Evolutionary conservation across 139 green algal genomes (phyloP), one percentile per base, ranked within the genome.

Genomic region (Chlamydomonas schloesseri): DNA sequence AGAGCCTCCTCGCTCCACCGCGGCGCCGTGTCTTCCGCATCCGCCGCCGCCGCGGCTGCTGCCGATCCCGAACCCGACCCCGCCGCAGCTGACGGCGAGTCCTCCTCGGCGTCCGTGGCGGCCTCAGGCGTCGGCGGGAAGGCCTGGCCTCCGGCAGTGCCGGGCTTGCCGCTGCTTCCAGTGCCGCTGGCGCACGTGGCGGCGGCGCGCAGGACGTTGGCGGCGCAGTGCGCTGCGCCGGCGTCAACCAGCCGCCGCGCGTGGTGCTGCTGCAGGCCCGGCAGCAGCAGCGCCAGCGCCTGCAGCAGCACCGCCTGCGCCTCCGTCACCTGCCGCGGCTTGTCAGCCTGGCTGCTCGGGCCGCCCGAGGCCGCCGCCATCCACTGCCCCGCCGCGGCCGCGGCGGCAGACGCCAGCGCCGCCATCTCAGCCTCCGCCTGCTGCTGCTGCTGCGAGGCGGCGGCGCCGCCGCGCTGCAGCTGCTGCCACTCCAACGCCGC

Each of bases 251-350:
- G 65, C 42, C 64, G 36, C 29, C 42, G 4, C n/a, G 64, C 78
- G 13, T 60, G 18, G 15, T 46, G 2, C 20, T 17, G 42, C 17
- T 84, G 42, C 2, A 84, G 9, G 5, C 34, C 64, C 3, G 78
- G 78, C 42, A 84, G 37, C 31, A 84, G 42, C 78, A 84, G 42
- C 28, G 64, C 78, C 21, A 72, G 26, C 2, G 78, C 78, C 47
- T 84, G 78, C 46, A 84, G 64, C 64, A 84, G 64, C 60, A 67
- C 5, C 15, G 79, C 79, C 65, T 76, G 65, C 31, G 47, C 46
- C 31, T 85, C 79, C 21, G 62, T 1, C 23, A 33, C 47, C 28
- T 68, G 67, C 10, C 31, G 20, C 10, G 31, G 29, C 13, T 23
- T 31, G 42, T 57, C 65, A 3, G 47, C 47, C 11, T 23, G 67